Base-by-base conservation (phyloP, 2,329 filamentous ascomycete species). In the Epichloe scottii region DNA sequence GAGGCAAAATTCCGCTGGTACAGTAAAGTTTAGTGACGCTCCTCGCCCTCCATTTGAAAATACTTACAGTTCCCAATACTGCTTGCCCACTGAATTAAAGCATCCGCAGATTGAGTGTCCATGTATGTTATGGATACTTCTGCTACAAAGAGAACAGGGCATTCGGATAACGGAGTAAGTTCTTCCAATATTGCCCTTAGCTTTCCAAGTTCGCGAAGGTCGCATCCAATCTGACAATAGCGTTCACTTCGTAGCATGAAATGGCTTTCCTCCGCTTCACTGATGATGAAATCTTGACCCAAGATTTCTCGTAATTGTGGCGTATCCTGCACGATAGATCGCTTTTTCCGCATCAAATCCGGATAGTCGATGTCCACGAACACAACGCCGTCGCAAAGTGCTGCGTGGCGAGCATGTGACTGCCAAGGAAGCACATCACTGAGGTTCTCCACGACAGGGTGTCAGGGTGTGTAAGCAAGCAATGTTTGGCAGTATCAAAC, bases 41-140 rank as follows among this genome's bases (percentile, higher is more conserved):
- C 23, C 5, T 19, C 14, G 30, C 4, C 2, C 21, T 49, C 8
- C 10, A 39, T 44, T 21, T 23, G 19, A 35, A 21, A 15, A 21
- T n/a, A 56, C 71, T 60, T 68, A 88, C 86, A 79, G 65, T 85
- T 72, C 12, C 80, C 76, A 47, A 94, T 71, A 11, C 70, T 78
- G 50, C 81, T 79, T n/a, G 86, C 84, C 89, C 89, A 96, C 48
- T 74, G 64, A 33, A 96, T 82, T 8, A 96, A 72, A 15, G 76
- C 73, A 69, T 95, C 84, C 5, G 89, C 82, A 40, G 81, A 81
- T 21, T 77, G 65, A 2, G 81, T 79, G 51, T 89, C 81, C 87
- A 95, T 94, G 60, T 95, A 95, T 1, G 89, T 93, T 40, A 95
- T 79, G 3, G 89, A 94, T 14, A 95, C 89, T 67, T 97, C 91